Conservation (phyloP, 2,329 filamentous ascomycete genomes). For the Madurella fahalii region DNA sequence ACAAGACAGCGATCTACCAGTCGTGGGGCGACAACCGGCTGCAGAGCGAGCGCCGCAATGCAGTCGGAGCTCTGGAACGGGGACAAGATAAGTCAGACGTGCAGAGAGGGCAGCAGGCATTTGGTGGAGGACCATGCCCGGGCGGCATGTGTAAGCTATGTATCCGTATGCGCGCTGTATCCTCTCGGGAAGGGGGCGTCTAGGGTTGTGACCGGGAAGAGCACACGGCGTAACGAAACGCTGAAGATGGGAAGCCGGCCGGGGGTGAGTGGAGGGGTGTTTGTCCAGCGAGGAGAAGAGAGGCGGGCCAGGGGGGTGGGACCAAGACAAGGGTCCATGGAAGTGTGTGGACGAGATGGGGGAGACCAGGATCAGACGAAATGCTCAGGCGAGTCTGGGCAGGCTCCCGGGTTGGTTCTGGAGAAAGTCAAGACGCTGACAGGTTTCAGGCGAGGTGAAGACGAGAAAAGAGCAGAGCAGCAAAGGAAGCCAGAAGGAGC, state of each 20-base stretch:
- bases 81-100: conserved; percentile 29
- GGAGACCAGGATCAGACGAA: too few relatives aligned
- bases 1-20: conserved; percentile 25
- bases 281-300: not conserved
- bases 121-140: conserved; percentile 26
- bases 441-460: too few relatives aligned
- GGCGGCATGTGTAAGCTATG: conserved; percentile 34
- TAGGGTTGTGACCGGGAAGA: conserved; percentile 27
- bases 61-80: conserved; percentile 28
- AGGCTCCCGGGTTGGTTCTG: too few relatives aligned
- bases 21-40: conserved; percentile 22
- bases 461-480: too few relatives aligned
- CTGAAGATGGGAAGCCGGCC: not conserved
- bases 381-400: too few relatives aligned
- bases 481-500: too few relatives aligned
- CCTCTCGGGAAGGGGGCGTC: conserved; percentile 35
- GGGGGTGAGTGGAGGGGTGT: conserved; percentile 28
- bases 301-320: not conserved
- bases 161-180: too few relatives aligned
- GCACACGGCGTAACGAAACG: conserved; percentile 23
- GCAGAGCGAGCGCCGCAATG: conserved; percentile 32
- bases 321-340: not conserved
- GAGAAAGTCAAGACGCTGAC: too few relatives aligned
- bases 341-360: not conserved
- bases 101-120: conserved; percentile 23